Conservation (phyloP, 1,284 basidiomycete species). For the Malassezia dermatis region DNA sequence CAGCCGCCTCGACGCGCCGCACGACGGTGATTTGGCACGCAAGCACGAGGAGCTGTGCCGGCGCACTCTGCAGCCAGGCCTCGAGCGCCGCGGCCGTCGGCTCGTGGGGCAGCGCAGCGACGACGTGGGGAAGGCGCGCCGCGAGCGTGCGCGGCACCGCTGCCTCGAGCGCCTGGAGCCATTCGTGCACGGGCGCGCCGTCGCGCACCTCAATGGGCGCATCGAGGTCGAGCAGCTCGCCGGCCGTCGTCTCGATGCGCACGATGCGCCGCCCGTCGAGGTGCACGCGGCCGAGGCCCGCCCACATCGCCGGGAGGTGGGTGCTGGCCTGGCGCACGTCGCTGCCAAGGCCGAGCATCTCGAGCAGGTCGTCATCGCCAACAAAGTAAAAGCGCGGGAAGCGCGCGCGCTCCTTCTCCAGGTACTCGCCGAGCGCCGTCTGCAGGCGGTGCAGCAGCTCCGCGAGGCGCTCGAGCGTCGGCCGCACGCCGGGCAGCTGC, state of each 20-base stretch:
- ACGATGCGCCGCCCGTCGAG: constrained; percentile 57
- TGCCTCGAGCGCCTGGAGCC: constrained; percentile 81
- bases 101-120: constrained; percentile 67
- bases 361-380: constrained; percentile 93
- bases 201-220: constrained; percentile 68
- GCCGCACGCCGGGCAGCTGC: constrained; percentile 90
- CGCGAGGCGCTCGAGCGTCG: constrained; percentile 88
- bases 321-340: constrained; percentile 95
- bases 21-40: constrained; percentile 94
- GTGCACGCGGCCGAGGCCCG: constrained; percentile 78
- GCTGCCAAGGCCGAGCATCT: constrained; percentile 99
- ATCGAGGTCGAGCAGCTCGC: constrained; percentile 78
- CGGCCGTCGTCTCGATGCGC: constrained; percentile 57
- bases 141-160: constrained; percentile 92
- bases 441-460: constrained; percentile 96
- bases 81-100: constrained; percentile 59
- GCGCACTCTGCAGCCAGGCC: constrained; percentile 81
- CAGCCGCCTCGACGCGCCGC: constrained; percentile 63
- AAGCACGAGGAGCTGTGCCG: constrained; percentile 88
- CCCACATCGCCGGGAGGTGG: constrained; percentile 99
- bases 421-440: constrained; percentile 96
- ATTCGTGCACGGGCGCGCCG: constrained; percentile 95
- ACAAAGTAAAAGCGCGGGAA: constrained; percentile 99
- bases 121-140: constrained; percentile 64
- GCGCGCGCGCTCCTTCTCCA: constrained; percentile 77